A percentile compares a stretch with the other conserved stretches of the same genome.
phyloP scores from a whole-genome alignment of 176 grass and related monocot genomes.

The Musa schizocarpa region DNA sequence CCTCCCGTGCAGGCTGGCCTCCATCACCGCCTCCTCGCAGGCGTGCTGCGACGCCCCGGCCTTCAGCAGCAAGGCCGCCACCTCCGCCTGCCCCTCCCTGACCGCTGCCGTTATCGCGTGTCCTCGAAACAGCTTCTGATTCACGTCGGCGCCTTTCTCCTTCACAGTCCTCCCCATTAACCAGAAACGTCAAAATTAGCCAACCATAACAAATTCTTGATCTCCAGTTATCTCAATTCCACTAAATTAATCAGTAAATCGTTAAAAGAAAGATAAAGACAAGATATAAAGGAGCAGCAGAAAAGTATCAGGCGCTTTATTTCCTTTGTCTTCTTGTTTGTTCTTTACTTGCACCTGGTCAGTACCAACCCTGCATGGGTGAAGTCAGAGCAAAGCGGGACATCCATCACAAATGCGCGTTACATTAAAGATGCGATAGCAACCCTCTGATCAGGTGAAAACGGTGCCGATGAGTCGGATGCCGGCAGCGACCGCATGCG shows the following conservation, averaged over 20 bases:
- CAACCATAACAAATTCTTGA: too few relatives aligned
- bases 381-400: background rate
- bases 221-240: too few relatives aligned
- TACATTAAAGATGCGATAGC: background rate
- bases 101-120: conserved; percentile 71
- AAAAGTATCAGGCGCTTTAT: background rate
- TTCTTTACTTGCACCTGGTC: background rate
- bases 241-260: too few relatives aligned
- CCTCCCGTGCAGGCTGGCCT: conserved; percentile 63
- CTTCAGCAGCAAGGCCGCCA: conserved; percentile 60
- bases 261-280: too few relatives aligned
- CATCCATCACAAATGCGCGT: background rate
- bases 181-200: background rate
- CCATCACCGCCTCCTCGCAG: conserved; percentile 92
- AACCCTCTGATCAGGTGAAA: background rate
- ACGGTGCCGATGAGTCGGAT: background rate
- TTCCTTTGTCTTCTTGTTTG: background rate
- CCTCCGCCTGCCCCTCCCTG: conserved; percentile 60
- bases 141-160: conserved; percentile 86
- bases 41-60: conserved; percentile 78
- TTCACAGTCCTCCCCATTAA: conserved; percentile 12
- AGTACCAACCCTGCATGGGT: background rate
- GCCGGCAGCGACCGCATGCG: background rate
- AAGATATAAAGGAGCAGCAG: background rate
- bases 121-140: conserved; percentile 69